These are phyloP conservation scores for Magnaporthales sp. DNA, from an alignment of 2,329 filamentous ascomycete genomes.

Conservation along the genomic window DNA sequence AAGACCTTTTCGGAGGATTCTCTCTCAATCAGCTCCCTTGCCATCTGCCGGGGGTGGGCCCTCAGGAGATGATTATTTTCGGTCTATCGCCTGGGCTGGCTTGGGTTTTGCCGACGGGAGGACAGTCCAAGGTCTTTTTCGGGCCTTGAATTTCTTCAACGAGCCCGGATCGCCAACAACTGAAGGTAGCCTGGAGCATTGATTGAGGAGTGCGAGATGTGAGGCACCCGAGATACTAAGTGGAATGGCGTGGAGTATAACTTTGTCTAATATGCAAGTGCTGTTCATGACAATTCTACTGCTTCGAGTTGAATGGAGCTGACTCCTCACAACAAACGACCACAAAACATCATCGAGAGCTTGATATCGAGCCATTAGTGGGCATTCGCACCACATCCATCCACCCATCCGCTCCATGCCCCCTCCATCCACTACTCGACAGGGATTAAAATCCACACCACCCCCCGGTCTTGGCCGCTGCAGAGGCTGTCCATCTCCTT, in stretches of 20 bases:
- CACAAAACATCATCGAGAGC: neutral
- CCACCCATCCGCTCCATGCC: neutral
- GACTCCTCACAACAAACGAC: neutral
- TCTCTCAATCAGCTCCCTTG: constrained; percentile 32
- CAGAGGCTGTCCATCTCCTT: neutral
- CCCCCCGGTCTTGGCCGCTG: neutral
- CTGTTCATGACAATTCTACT: neutral
- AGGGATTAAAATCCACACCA: neutral
- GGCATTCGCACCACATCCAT: neutral
- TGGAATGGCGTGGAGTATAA: neutral
- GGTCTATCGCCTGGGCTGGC: neutral
- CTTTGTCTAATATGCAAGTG: neutral
- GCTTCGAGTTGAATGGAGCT: neutral
- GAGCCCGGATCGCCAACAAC: neutral
- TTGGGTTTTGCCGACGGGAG: neutral
- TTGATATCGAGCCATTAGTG: neutral
- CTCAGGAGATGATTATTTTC: constrained; percentile 3
- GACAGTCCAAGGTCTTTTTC: neutral
- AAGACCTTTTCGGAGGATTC: constrained; percentile 34
- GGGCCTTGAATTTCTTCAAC: neutral
- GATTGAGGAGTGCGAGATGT: neutral
- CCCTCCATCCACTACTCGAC: neutral
- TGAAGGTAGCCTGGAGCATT: neutral
- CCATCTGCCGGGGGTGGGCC: constrained; percentile 11
- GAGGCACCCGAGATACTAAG: neutral